Conservation (phyloP, 2,329 filamentous ascomycete genomes). For the Macrophomina phaseolina region DNA sequence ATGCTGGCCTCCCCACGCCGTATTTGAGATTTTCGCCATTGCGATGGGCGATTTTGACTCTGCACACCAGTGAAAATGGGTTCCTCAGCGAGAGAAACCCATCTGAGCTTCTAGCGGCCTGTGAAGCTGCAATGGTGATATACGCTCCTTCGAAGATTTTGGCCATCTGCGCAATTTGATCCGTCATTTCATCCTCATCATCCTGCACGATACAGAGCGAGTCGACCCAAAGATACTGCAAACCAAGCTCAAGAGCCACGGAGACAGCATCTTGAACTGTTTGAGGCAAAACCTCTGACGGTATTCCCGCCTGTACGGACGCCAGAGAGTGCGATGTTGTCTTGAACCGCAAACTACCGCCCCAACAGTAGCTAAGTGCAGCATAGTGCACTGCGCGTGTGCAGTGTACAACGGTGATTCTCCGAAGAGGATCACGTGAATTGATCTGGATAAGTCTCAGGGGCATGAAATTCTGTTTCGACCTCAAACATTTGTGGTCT, state of each 20-base stretch:
- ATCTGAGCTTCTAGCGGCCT: neutral
- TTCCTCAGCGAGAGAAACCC: neutral
- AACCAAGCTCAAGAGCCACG: neutral
- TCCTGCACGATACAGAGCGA: constrained; percentile 10
- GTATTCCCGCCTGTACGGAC: neutral
- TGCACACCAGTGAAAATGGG: neutral
- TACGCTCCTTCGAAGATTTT: neutral
- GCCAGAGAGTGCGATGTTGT: neutral
- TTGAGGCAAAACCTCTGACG: neutral
- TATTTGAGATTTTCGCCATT: neutral
- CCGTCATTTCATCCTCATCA: neutral
- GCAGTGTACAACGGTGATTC: neutral
- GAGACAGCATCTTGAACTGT: neutral
- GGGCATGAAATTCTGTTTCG: neutral
- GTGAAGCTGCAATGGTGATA: neutral
- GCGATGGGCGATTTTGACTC: neutral
- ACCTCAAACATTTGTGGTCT: neutral
- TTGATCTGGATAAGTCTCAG: neutral
- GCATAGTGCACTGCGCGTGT: neutral
- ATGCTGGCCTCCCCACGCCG: no score
- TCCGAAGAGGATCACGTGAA: fast-evolving
- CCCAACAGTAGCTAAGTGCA: neutral
- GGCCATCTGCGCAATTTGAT: constrained; percentile 10
- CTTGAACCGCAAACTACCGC: neutral
- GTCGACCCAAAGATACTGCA: constrained; percentile 13